Base-by-base conservation (phyloP, 1,139 yeast genomes). In the Geotrichum restrictum region DNA sequence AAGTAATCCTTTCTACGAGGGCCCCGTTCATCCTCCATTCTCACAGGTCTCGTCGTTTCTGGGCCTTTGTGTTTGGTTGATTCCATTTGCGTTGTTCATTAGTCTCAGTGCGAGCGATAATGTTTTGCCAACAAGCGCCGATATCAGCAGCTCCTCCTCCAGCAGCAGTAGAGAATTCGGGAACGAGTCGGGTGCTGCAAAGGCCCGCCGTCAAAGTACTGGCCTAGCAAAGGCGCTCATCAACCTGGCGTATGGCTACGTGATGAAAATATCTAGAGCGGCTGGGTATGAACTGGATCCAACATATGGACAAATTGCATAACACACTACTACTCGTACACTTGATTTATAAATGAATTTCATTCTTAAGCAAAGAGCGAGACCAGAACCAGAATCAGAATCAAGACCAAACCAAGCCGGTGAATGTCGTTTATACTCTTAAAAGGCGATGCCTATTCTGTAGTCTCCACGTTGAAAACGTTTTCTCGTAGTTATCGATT, bases 81-180 rank as follows among this genome's bases (percentile, higher is more conserved):
- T 93, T 42, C 99, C 99, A 32, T 89, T 93, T 69, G 83, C 96
- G 1, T 75, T 94, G 57, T 91, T 94, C 69, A 93, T 94, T 27
- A 85, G 96, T 49, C 76, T 93, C 56, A 86, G 95, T 66, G 98
- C 98, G 5, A 87, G 88, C 57, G 99, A 94, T 63, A 86, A 88
- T 64, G 81, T 86, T 27, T 76, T 93, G 49, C 98, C 98, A 36
- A 74, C 62, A 21, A 49, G 44, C 62, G 64, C 56, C 61, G 64
- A 53, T 33, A 27, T 31, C 45, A 33, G 31, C 38, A 54, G 19
- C 56, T 55, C 32, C 62, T 60, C 24, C 55, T 55, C 29, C 62
- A 24, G 8, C 29, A 24, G 29, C 29, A 24, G 8, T 8, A 24
- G 29, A 24, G 29, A 24, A 5, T 24, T 24, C 29, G 56, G 42